Evolutionary conservation across 1,284 basidiomycete genomes (phyloP).

Genomic region (Leccinum subspadiceum): DNA sequence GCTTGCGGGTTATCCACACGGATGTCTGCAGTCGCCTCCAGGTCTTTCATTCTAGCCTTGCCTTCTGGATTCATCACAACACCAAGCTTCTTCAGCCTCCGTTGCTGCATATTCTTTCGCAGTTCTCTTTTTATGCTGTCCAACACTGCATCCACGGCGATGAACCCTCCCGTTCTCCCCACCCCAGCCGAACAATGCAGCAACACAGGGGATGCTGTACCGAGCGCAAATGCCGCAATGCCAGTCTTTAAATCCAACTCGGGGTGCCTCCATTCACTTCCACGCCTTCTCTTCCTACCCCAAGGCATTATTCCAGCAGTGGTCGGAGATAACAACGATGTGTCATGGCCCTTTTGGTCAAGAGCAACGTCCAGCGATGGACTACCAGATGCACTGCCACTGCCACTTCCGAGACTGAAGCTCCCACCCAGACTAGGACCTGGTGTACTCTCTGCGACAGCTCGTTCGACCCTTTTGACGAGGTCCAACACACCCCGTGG

Average conservation of each 20-base stretch:
- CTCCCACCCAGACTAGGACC: conserved; percentile 37
- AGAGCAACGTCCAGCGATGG: conserved; percentile 17
- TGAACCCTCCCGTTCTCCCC: conserved; percentile 89
- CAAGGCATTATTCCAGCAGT: conserved; percentile 9
- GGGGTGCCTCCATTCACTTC: conserved; percentile 29
- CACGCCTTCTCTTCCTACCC: conserved; percentile 21
- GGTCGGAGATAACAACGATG: conserved; percentile 17
- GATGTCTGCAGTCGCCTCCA: conserved; percentile 1
- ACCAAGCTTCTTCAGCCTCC: conserved; percentile 5
- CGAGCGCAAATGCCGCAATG: conserved; percentile 47
- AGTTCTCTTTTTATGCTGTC: conserved; percentile 74
- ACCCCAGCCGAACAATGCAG: conserved; percentile 90
- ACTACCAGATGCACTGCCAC: conserved; percentile 14
- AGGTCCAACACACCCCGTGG: conserved; percentile 72
- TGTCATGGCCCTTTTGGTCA: conserved; percentile 8
- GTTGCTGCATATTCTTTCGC: conserved; percentile 31
- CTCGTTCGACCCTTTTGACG: conserved; percentile 61
- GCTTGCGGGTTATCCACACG: conserved; percentile 9
- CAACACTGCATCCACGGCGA: conserved; percentile 83
- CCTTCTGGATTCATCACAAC: background rate
- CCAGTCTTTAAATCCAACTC: conserved; percentile 49
- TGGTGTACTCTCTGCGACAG: conserved; percentile 41
- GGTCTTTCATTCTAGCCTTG: background rate
- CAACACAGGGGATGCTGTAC: conserved; percentile 53
- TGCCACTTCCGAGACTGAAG: conserved; percentile 21